These are phyloP conservation scores for Oryza meyeriana DNA, from an alignment of 176 grass and related monocot species.

Conservation along the genomic window DNA sequence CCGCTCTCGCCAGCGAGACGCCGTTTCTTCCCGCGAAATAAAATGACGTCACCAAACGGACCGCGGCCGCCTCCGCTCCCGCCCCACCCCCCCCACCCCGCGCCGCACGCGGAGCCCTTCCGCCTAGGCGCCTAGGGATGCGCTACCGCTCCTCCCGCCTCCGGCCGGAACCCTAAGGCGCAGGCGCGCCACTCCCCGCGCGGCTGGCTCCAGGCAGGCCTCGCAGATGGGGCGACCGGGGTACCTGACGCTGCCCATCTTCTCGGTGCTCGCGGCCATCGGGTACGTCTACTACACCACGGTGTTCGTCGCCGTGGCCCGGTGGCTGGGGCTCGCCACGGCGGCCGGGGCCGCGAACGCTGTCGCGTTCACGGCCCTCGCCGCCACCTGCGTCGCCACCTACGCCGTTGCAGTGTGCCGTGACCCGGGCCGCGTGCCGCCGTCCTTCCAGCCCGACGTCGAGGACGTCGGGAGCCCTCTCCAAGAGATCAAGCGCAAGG, in stretches of 20 bases:
- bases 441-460: constrained; percentile 60
- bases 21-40: constrained; percentile 28
- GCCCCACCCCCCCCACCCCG: constrained; percentile 17
- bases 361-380: constrained; percentile 51
- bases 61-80: constrained; percentile 29
- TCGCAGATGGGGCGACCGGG: constrained; percentile 55
- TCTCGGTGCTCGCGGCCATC: constrained; percentile 69
- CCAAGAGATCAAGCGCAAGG: constrained; percentile 91
- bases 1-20: neutral
- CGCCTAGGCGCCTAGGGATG: constrained; percentile 21
- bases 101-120: neutral
- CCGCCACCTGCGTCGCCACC: constrained; percentile 45
- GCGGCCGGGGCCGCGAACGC: constrained; percentile 75
- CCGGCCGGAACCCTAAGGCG: constrained; percentile 44
- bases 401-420: constrained; percentile 57
- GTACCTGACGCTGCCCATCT: constrained; percentile 88
- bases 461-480: constrained; percentile 58
- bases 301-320: constrained; percentile 71
- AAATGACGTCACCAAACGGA: constrained; percentile 7
- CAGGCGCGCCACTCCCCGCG: neutral
- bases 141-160: constrained; percentile 18
- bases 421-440: constrained; percentile 77
- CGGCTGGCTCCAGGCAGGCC: neutral
- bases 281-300: constrained; percentile 82
- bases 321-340: constrained; percentile 68